Evolutionary conservation across 2,329 filamentous ascomycete genomes (phyloP), one percentile per base, ranked within the genome.

Genomic region (Trichophaea hybrida): DNA sequence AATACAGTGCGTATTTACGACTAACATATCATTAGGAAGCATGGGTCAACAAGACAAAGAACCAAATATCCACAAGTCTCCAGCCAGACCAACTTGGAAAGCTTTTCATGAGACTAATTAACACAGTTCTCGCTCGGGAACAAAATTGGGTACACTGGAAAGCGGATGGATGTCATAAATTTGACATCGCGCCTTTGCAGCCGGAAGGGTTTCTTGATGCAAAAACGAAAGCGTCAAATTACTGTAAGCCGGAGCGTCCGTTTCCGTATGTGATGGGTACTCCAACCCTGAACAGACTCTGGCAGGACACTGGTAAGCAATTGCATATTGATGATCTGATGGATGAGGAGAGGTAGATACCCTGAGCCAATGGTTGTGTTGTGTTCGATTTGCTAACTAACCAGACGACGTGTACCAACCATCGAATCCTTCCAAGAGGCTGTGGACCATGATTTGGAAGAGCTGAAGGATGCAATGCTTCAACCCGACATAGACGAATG

Each of bases 101-200:
- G 64, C 94, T 94, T 72, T 98, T 97, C 72, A 86, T 89, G 73
- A 85, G 93, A 43, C 94, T 97, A 81, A 89, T 98, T 35, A 91
- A 97, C 71, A 97, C 90, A 10, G 91, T 98, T 35, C 80, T 98
- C 34, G 88, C 88, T 31, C 80, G 93, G 64, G 93, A 99, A 72
- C 97, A 96, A 75, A 96, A 97, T 70, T 98, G 94, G 94, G 89
- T 94, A 49, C 85, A 89, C 64, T 99, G 93, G 93, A 99, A 99
- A 74, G 84, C 91, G 61, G 89, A 96, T 71, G 88, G 84, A 66
- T 98, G 93, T 71, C 88, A 88, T 31, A 80, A 85, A 5, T 97
- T 99, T 69, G 83, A 90, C 69, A 80, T 81, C 61, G 80, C 85
- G 24, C 76, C 87, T 8, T 78, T 97, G 34, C 78, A 83, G 2